Percentiles rank a stretch among this genome's conserved stretches.
Evolutionary conservation across 805 yeast species (phyloP).

Genomic region (Candida pini): DNA sequence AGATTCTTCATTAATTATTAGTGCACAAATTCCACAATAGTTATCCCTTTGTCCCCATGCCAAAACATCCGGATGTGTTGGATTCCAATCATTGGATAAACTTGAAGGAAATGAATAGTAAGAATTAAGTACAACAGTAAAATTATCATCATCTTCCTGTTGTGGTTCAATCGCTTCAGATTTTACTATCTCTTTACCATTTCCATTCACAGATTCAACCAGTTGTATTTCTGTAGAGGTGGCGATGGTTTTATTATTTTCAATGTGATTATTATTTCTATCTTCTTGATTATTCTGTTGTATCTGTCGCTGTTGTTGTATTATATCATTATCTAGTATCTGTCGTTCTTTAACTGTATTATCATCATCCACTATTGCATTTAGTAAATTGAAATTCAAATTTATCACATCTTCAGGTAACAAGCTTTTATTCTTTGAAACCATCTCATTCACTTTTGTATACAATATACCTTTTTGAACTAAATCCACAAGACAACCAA

Average conservation of each 20-base stretch:
- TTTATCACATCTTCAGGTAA: conserved; percentile 22
- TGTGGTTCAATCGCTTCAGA: neutral
- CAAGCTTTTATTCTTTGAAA: conserved; percentile 16
- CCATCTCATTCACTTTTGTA: conserved; percentile 60
- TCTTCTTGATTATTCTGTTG: neutral
- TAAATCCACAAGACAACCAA: conserved; percentile 75
- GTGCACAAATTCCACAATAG: conserved; percentile 21
- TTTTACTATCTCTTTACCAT: neutral
- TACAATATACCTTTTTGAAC: conserved; percentile 84
- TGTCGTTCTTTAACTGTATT: conserved; percentile 1
- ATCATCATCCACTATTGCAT: conserved; percentile 13
- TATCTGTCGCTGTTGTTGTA: too few species aligned
- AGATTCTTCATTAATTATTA: conserved; percentile 13
- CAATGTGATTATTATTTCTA: neutral
- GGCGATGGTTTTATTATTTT: neutral
- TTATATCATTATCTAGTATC: neutral
- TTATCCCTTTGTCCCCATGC: conserved; percentile 46
- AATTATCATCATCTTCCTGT: conserved; percentile 13
- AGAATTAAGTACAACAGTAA: conserved; percentile 36
- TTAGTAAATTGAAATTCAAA: conserved; percentile 44
- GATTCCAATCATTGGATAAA: conserved; percentile 53
- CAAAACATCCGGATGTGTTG: conserved; percentile 35
- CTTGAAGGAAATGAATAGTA: conserved; percentile 36
- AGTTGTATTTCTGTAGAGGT: neutral
- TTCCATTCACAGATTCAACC: neutral